Evolutionary conservation across 2,329 filamentous ascomycete genomes (phyloP), one percentile per base, ranked within the genome.

Genomic region (Penicillium griseofulvum): DNA sequence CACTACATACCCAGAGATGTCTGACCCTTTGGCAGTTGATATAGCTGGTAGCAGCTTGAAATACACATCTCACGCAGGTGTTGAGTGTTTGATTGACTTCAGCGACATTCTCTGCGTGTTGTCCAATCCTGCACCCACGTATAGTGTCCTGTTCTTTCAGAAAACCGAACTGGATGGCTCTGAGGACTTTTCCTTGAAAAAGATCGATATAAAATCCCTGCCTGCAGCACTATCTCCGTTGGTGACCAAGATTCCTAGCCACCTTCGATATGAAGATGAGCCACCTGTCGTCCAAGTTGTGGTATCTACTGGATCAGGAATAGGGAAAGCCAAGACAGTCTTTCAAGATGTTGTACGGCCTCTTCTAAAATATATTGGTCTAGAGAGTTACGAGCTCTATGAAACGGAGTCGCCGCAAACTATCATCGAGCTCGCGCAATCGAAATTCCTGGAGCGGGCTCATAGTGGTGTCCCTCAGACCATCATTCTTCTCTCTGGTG

Each of bases 401-500:
- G 71, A 82, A 46, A 96, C 91, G 1, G 72, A 81, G 24, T 87
- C 83, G 29, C 76, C 81, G 0, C 74, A 83, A 2, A 89, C 83
- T 12, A 81, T 97, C 38, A 77, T 79, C 6, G 77, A 88, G 1
- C 83, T 95, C 50, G 83, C 87, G 0, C 75, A 66, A 48, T 63
- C 68, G 37, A 65, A 71, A 22, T 75, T 87, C 58, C 72, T 83
- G 12, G 74, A 77, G 2, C 68, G 69, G 36, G 84, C 84, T 14
- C 78, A 78, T 54, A 52, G 73, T 49, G 78, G 78, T 1, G 60
- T 74, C 5, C 62, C 69, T 12, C 83, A 87, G 67, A 86, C 86
- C 0, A 80, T 97, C 26, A 74, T 97, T 29, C 81, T 97, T 12
- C 80, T 97, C 5, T 93, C 89, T 46, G 93, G 93, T 7, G 93